Conservation (phyloP, 1,284 basidiomycete species). For the Phylloboletellus chloephorus region DNA sequence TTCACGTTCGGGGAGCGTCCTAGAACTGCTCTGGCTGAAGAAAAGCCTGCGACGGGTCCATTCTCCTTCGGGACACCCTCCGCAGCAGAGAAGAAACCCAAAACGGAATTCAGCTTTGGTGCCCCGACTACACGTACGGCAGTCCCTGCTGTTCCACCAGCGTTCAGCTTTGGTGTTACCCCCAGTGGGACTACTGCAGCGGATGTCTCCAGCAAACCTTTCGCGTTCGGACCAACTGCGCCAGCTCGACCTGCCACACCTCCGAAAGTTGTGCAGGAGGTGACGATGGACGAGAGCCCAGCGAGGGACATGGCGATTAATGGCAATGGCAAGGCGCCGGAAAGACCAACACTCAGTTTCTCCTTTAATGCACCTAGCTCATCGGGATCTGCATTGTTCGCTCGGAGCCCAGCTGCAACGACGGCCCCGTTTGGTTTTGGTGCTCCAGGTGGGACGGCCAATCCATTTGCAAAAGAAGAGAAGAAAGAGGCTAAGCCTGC, state of each 20-base stretch:
- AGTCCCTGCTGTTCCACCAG: slow-evolving; percentile 19
- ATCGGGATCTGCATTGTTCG: slow-evolving; percentile 38
- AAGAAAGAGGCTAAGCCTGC: slow-evolving; percentile 29
- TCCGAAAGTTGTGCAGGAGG: slow-evolving; percentile 52
- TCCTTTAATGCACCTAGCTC: slow-evolving; percentile 36
- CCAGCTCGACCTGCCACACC: slow-evolving; percentile 45
- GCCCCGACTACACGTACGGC: slow-evolving; percentile 22
- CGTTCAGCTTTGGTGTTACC: slow-evolving; percentile 32
- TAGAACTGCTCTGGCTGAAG: slow-evolving; percentile 17
- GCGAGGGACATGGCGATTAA: slow-evolving; percentile 46
- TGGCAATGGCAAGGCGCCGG: slow-evolving; percentile 27
- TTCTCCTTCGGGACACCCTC: slow-evolving; percentile 31
- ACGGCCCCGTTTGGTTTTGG: slow-evolving; percentile 31
- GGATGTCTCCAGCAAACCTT: slow-evolving; percentile 31
- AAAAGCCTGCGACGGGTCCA: slow-evolving; percentile 18
- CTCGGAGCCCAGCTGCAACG: slow-evolving; percentile 29
- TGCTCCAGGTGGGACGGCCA: slow-evolving; percentile 13
- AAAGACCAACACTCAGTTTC: slow-evolving; percentile 41
- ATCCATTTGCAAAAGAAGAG: slow-evolving; percentile 33
- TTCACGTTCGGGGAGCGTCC: slow-evolving; percentile 29
- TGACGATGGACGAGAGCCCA: slow-evolving; percentile 68
- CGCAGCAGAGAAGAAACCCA: slow-evolving; percentile 24
- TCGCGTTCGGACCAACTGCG: slow-evolving; percentile 26
- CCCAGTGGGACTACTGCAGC: slow-evolving; percentile 24
- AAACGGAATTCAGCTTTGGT: slow-evolving; percentile 30